Percentiles rank a stretch among this genome's conserved stretches.
These are phyloP conservation scores for Musa beccarii DNA, from an alignment of 176 grass and related monocot species.

Conservation along the genomic window DNA sequence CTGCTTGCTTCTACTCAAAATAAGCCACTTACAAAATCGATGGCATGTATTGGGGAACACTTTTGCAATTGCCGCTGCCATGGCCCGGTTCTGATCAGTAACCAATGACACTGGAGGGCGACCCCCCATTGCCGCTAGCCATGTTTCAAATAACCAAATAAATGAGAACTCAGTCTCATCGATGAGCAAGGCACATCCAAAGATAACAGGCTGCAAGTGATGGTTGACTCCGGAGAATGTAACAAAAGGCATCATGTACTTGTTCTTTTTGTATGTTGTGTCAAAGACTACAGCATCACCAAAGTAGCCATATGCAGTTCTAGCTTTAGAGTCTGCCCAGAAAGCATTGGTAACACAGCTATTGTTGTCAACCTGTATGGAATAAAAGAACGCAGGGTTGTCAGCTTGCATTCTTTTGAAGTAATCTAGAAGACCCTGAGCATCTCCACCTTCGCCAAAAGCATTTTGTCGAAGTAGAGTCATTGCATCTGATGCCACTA, in stretches of 20 bases:
- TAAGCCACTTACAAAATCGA: slow-evolving; percentile 81
- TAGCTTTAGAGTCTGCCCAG: slow-evolving; percentile 76
- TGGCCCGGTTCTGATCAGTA: slow-evolving; percentile 75
- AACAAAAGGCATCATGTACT: slow-evolving; percentile 81
- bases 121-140: slow-evolving; percentile 66
- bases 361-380: slow-evolving; percentile 72
- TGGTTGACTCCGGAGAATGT: slow-evolving; percentile 82
- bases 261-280: slow-evolving; percentile 84
- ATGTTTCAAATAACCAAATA: slow-evolving; percentile 82
- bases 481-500: slow-evolving; percentile 37
- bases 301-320: slow-evolving; percentile 51
- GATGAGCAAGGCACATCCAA: slow-evolving; percentile 74
- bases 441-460: slow-evolving; percentile 55
- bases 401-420: slow-evolving; percentile 59
- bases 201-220: slow-evolving; percentile 74
- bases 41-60: slow-evolving; percentile 62
- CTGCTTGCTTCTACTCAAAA: slow-evolving; percentile 72
- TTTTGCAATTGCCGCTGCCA: slow-evolving; percentile 60
- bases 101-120: slow-evolving; percentile 50
- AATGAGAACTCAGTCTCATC: slow-evolving; percentile 77
- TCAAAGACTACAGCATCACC: slow-evolving; percentile 79
- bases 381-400: slow-evolving; percentile 64
- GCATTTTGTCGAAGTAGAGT: slow-evolving; percentile 50
- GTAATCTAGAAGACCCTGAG: slow-evolving; percentile 61
- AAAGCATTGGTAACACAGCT: slow-evolving; percentile 69